Evolutionary conservation across 805 yeast genomes (phyloP).

Genomic region (Metschnikowia bowlesiae): DNA sequence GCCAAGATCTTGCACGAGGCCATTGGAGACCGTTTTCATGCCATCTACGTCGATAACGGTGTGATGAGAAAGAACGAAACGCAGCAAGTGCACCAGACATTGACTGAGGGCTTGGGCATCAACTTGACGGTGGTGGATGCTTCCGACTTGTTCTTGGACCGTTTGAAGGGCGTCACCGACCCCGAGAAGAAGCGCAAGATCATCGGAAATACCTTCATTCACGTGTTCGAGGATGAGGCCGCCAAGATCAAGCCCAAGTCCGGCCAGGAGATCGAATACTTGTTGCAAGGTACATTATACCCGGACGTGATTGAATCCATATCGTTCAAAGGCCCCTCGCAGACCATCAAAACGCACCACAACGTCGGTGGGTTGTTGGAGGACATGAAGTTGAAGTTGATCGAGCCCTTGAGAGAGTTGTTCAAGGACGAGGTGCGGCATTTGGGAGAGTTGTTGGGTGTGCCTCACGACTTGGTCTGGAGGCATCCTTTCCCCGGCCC

Average conservation of each 20-base stretch:
- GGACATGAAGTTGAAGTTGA: constrained; percentile 95
- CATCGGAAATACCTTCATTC: constrained; percentile 96
- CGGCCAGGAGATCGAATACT: constrained; percentile 85
- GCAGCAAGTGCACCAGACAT: constrained; percentile 77
- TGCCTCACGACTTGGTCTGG: constrained; percentile 97
- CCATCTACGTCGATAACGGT: constrained; percentile 96
- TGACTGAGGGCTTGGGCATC: constrained; percentile 91
- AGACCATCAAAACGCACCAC: constrained; percentile 98
- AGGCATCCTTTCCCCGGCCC: constrained; percentile 99
- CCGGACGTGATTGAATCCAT: constrained; percentile 99
- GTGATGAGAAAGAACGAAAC: constrained; percentile 96
- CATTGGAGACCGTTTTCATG: constrained; percentile 98
- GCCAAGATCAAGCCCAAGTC: constrained; percentile 83
- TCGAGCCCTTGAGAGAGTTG: constrained; percentile 97
- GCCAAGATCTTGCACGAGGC: constrained; percentile 98
- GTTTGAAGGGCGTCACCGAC: constrained; percentile 90
- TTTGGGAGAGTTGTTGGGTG: constrained; percentile 89
- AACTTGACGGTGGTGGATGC: constrained; percentile 95
- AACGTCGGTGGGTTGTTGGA: constrained; percentile 98
- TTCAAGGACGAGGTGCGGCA: constrained; percentile 99
- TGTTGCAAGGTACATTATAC: constrained; percentile 95
- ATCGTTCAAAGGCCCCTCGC: constrained; percentile 99
- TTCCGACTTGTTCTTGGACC: constrained; percentile 76
- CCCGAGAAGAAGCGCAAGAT: constrained; percentile 99
- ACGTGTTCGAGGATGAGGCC: constrained; percentile 95